phyloP scores from a whole-genome alignment of 768 basidiomycete genomes.

The Glaciozyma antarctica region DNA sequence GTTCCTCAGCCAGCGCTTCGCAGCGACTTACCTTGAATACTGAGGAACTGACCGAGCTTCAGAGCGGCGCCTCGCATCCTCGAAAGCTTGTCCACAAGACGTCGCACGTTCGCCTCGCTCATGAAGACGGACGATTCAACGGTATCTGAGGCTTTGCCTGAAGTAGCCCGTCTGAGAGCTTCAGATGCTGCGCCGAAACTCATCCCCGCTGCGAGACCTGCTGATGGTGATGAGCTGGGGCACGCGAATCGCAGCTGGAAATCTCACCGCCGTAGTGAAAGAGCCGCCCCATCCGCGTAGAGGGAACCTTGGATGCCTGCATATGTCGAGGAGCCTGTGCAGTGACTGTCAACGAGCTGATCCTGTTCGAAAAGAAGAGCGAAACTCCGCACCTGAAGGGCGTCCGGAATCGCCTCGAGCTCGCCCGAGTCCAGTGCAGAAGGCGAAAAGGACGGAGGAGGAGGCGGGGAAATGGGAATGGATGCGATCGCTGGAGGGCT shows the following conservation, averaged over 20 bases:
- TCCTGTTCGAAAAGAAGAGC: background rate
- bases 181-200: slow-evolving; percentile 84
- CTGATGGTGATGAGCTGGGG: background rate
- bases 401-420: background rate
- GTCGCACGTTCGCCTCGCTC: slow-evolving; percentile 80
- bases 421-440: no score
- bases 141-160: slow-evolving; percentile 36
- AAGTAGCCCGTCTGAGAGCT: slow-evolving; percentile 57
- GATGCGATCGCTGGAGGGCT: background rate
- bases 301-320: slow-evolving; percentile 69
- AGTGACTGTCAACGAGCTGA: background rate
- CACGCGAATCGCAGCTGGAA: background rate
- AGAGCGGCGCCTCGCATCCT: slow-evolving; percentile 94
- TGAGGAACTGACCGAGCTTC: slow-evolving; percentile 94
- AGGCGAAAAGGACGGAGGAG: background rate
- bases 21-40: slow-evolving; percentile 67
- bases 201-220: slow-evolving; percentile 83
- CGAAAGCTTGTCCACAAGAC: slow-evolving; percentile 83
- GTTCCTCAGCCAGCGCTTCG: background rate
- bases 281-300: slow-evolving; percentile 73
- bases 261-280: slow-evolving; percentile 84
- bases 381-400: background rate
- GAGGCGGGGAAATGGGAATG: background rate
- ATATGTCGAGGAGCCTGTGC: background rate
- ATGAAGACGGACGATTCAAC: slow-evolving; percentile 57